Conservation (phyloP, 1,284 basidiomycete species). For the Ustilago xerochloae region DNA sequence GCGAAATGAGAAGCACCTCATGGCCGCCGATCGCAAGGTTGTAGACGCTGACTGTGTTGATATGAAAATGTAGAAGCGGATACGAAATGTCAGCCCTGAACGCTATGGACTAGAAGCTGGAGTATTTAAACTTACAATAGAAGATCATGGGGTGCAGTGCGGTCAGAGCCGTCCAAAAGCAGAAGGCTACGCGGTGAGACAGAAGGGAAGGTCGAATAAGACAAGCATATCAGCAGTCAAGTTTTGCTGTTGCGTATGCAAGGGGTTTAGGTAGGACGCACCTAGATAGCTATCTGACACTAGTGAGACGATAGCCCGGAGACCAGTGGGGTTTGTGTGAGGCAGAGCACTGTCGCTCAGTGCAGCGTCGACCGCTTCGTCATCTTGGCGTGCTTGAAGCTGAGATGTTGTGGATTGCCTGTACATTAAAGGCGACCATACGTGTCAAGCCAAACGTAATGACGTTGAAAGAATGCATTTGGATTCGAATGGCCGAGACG, state of each 20-base stretch:
- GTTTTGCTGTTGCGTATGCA: no score
- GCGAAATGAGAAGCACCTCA: conserved; percentile 58
- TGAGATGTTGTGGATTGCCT: not conserved
- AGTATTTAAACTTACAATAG: conserved; percentile 74
- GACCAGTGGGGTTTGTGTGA: conserved; percentile 24
- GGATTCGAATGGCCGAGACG: not conserved
- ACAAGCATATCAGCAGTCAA: not conserved
- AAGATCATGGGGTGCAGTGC: conserved; percentile 84
- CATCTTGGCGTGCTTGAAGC: not conserved
- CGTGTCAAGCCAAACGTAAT: not conserved
- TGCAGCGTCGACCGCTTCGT: conserved; percentile 4
- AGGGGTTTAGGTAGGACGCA: conserved; percentile 6
- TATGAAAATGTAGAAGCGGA: not conserved
- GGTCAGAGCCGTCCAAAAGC: conserved; percentile 89
- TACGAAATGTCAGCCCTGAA: not conserved
- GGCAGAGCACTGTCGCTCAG: not conserved
- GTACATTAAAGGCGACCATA: not conserved
- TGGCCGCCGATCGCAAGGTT: conserved; percentile 63
- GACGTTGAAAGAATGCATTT: not conserved
- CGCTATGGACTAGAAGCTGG: not conserved
- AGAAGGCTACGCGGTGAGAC: conserved; percentile 75
- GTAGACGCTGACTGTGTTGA: conserved; percentile 55
- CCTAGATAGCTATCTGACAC: conserved; percentile 52
- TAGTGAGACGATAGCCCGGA: conserved; percentile 32
- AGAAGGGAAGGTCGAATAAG: not conserved